Evolutionary conservation across 2,329 filamentous ascomycete genomes (phyloP), one percentile per base, ranked within the genome.

Genomic region (Trichoderma sp.): DNA sequence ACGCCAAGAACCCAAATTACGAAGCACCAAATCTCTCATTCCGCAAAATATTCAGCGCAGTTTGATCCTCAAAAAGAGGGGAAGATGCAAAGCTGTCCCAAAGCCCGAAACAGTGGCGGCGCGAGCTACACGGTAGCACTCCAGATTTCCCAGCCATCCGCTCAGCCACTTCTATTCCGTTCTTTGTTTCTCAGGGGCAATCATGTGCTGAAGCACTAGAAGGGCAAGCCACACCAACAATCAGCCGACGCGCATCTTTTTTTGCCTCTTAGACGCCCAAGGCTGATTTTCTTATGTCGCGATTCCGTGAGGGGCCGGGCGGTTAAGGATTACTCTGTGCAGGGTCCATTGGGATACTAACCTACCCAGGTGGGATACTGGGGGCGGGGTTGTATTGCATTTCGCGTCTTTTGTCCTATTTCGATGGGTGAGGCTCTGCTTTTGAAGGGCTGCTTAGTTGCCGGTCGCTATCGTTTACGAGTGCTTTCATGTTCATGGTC

Each of bases 81-180:
- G 45, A 53, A 53, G 4, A 12, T 12, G 33, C 21, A 21, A 50
- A 27, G 45, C 45, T 21, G 24, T 11, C 14, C 14, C 2, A 38
- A 41, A 8, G 21, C 24, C 50, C 50, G 21, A 38, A 41, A 41
- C 14, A 9, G 62, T 31, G 21, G 67, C 53, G 45, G 45, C 24
- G 67, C 66, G 50, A 69, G n/a, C 50, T 56, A 56, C 50, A 24
- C 50, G n/a, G n/a, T 50, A 21, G 45, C 18, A 50, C 41, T 50
- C 1, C 3, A 50, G n/a, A 41, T 41, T 41, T 18, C 38, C 45
- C 45, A 72, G 69, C 69, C 56, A 31, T 31, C 56, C 50, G 60
- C 71, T 65, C 71, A 73, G 71, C 71, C 71, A 65, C 71, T 9
- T 53, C 53, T 31, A n/a, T 31, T 68, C 11, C 45, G 45, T 68